Evolutionary conservation across 306 rosid genomes (phyloP), one percentile per base, ranked within the genome.

Genomic region (Cicer pinnatifidum): DNA sequence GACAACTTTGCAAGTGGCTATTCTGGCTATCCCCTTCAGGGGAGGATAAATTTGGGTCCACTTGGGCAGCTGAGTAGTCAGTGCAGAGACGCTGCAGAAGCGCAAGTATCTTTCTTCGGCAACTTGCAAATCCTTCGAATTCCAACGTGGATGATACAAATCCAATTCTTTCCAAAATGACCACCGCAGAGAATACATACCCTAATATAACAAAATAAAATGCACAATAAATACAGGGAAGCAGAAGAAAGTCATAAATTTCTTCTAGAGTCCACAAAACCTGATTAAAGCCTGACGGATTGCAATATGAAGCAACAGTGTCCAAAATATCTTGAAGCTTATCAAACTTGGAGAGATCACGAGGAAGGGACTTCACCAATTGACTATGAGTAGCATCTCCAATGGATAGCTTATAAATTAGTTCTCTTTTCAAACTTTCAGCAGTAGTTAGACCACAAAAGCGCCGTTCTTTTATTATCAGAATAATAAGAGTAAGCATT

Each of bases 81-180:
- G 83, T 17, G 96, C 96, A 52, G 97, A 88, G 54, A 77, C 78
- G 19, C 88, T 69, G 75, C 92, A 85, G 71, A 86, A 91, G 71
- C 96, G 96, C 67, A 87, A 48, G 78, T 95, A 95, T 86, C 97
- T 84, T 85, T 95, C 99, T 84, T 95, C 99, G n/a, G 97, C 96
- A 72, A 73, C 86, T 85, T 95, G 99, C 74, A 91, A 75, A 76
- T 95, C 99, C 84, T 93, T 86, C 2, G 91, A 89, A 84, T 85
- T 90, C 97, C 99, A 95, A 44, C 99, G 99, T 41, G 96, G 89
- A 80, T 91, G 92, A 80, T 91, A 91, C 83, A 90, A 85, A 82
- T 95, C 99, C 83, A 95, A 72, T 60, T 95, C 99, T 62, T 86
- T 84, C 99, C 99, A 95, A 58, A 70, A 87, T 20, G 59, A 12